phyloP scores from a whole-genome alignment of 768 basidiomycete species.

The Amanita pseudoporphyria region DNA sequence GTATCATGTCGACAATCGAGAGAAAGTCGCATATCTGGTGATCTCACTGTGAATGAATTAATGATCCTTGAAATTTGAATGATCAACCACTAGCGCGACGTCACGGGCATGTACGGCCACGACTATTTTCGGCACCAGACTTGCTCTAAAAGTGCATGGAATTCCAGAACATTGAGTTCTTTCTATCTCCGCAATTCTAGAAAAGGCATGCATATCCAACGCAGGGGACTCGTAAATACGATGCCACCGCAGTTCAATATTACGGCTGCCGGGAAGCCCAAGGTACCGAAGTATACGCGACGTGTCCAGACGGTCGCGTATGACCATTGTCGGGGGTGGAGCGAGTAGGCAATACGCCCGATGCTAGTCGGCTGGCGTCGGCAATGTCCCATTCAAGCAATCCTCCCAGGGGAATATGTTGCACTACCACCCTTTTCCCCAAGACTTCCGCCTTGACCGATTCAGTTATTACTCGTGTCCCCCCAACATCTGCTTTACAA shows the following conservation, averaged over 20 bases:
- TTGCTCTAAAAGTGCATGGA: neutral
- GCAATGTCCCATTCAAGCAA: constrained; percentile 54
- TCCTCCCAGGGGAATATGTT: constrained; percentile 84
- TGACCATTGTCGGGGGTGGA: neutral
- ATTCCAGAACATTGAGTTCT: neutral
- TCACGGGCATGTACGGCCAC: constrained; percentile 1
- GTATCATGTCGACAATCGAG: no score
- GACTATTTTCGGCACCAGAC: neutral
- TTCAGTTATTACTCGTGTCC: neutral
- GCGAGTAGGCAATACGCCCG: constrained; percentile 2
- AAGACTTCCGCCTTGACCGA: constrained; percentile 71
- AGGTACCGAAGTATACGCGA: neutral
- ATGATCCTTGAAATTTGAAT: neutral
- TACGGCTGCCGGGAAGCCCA: neutral
- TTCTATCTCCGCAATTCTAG: neutral
- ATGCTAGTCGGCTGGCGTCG: constrained; percentile 8
- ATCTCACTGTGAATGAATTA: constrained; percentile 1
- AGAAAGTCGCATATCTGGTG: neutral
- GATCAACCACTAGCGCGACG: neutral
- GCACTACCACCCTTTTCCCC: constrained; percentile 92
- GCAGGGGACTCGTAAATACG: neutral
- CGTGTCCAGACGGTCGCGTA: constrained; percentile 9
- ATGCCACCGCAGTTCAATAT: neutral
- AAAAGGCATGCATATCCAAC: neutral
- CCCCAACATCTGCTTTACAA: constrained; percentile 4